These are phyloP conservation scores for Hypericum androsaemum DNA, from an alignment of 345 rosid species.

Conservation along the genomic window DNA sequence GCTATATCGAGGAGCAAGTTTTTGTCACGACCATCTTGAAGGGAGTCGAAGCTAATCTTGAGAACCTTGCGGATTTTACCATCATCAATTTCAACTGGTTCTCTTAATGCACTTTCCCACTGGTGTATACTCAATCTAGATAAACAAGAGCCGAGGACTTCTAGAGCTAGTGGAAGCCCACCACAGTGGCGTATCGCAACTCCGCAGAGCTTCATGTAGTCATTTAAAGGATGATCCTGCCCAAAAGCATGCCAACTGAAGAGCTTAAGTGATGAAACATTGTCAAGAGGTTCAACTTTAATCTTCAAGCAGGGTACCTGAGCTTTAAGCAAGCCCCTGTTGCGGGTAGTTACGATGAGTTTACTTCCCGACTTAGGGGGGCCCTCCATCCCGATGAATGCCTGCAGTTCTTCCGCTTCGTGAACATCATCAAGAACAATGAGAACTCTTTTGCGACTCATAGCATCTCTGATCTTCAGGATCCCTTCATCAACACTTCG, in stretches of 20 bases:
- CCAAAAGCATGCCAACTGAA: slow-evolving; percentile 11
- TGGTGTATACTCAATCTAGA: not conserved
- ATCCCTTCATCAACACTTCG: slow-evolving; percentile 1
- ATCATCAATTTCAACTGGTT: not conserved
- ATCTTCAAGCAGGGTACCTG: not conserved
- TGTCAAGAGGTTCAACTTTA: not conserved
- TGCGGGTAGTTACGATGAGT: slow-evolving; percentile 7
- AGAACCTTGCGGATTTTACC: slow-evolving; percentile 1
- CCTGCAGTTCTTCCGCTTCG: not conserved
- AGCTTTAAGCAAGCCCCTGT: not conserved
- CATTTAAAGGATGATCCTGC: slow-evolving; percentile 7
- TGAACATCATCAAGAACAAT: slow-evolving; percentile 12
- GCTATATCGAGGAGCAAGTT: not conserved
- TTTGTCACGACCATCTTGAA: slow-evolving; percentile 5
- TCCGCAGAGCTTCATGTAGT: slow-evolving; percentile 12
- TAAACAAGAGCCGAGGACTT: slow-evolving; percentile 26
- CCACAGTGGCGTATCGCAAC: slow-evolving; percentile 17
- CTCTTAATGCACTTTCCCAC: slow-evolving; percentile 1
- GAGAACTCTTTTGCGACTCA: not conserved
- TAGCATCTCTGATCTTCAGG: slow-evolving; percentile 7
- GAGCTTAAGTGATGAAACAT: slow-evolving; percentile 2
- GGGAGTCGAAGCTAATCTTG: slow-evolving; percentile 5
- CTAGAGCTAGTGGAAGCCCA: slow-evolving; percentile 33
- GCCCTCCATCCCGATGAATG: not conserved
- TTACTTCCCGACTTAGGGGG: slow-evolving; percentile 1